Evolutionary conservation across 2,329 filamentous ascomycete species (phyloP).

Genomic region (Talaromyces marneffei): DNA sequence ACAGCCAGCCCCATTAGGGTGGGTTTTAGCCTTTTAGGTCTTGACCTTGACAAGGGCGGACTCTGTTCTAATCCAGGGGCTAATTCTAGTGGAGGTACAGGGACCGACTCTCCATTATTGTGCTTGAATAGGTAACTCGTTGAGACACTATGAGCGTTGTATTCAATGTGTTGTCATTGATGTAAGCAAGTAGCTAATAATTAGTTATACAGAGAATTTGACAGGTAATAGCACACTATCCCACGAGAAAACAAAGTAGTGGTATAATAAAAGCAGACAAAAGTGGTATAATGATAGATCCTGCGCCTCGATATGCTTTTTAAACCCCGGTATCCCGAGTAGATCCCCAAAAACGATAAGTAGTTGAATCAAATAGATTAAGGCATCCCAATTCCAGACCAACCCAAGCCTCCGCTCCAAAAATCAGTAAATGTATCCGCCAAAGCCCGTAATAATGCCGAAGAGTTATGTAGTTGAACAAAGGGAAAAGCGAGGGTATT

Average conservation of each 20-base stretch:
- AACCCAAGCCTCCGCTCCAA: neutral
- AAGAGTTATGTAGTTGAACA: neutral
- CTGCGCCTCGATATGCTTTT: constrained; percentile 7
- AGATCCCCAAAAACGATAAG: neutral
- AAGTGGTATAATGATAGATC: constrained; percentile 1
- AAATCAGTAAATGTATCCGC: neutral
- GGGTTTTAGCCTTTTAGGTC: neutral
- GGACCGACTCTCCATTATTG: neutral
- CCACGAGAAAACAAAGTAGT: neutral
- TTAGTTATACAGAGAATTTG: neutral
- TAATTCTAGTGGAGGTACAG: neutral
- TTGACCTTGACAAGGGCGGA: neutral
- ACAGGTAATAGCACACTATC: neutral
- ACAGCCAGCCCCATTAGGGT: neutral
- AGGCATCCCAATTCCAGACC: neutral
- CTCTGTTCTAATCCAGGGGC: neutral
- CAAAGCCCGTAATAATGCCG: constrained; percentile 1
- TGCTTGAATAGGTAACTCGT: neutral
- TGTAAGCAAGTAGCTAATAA: neutral
- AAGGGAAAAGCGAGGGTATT: neutral
- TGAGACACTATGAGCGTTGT: neutral
- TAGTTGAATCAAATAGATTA: neutral
- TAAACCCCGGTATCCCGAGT: neutral
- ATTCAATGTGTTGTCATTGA: neutral
- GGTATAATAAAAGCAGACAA: constrained; percentile 1